These are phyloP conservation scores for Chlorella vulgaris DNA, from an alignment of 139 green algal genomes.

Conservation along the genomic window DNA sequence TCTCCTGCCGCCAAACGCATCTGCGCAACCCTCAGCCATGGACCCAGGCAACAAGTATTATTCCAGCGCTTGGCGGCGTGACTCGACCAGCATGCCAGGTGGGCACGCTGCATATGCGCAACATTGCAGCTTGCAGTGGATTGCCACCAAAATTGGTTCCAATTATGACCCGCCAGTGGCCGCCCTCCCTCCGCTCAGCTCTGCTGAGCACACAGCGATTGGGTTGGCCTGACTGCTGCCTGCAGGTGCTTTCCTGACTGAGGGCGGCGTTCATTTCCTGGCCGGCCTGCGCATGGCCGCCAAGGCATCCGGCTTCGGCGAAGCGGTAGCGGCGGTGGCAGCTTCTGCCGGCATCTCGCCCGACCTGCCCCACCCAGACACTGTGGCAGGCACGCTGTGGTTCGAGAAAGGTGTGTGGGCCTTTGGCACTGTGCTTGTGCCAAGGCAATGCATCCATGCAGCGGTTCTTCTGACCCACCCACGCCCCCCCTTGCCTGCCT, in stretches of 20 bases:
- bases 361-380: conserved; percentile 25
- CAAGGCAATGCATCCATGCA: no score
- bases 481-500: no score
- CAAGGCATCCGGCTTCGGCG: not conserved
- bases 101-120: no score
- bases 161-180: no score
- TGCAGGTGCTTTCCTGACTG: conserved; percentile 14
- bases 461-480: no score
- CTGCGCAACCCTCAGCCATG: no score
- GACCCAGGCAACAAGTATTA: conserved; percentile 15
- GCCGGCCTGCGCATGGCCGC: conserved; percentile 16
- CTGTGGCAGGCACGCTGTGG: conserved; percentile 2
- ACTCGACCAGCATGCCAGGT: conserved; percentile 9
- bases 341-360: not conserved
- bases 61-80: not conserved
- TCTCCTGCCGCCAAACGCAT: no score
- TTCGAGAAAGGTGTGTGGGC: conserved; percentile 6
- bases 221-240: not conserved
- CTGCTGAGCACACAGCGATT: not conserved
- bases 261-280: conserved; percentile 34
- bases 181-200: no score
- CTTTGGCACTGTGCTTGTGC: not conserved
- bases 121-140: not conserved
- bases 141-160: no score
- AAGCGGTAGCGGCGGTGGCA: not conserved